These are phyloP conservation scores for Dionaea muscipula DNA, from an alignment of 179 eudicot species.

Conservation along the genomic window DNA sequence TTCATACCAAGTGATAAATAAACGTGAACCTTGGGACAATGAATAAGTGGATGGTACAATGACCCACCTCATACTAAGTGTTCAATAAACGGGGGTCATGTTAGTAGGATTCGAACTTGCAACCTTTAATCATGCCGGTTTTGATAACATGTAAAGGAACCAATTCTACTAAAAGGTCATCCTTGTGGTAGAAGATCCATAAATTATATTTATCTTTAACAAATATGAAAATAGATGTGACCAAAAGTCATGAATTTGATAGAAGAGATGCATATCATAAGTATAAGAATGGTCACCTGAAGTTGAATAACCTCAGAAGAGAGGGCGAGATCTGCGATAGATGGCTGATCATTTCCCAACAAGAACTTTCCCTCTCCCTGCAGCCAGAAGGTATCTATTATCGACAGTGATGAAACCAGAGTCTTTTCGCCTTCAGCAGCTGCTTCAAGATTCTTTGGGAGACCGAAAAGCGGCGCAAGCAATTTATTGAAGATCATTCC, in stretches of 20 bases:
- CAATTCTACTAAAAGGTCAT: too few relatives aligned
- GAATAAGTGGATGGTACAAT: too few relatives aligned
- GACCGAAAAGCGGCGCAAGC: conserved; percentile 44
- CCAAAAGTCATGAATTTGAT: background rate
- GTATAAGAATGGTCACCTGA: conserved; percentile 20
- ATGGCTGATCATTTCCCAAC: conserved; percentile 53
- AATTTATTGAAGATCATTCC: conserved; percentile 12
- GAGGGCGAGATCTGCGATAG: conserved; percentile 68
- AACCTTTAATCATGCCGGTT: too few relatives aligned
- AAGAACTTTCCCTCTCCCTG: conserved; percentile 16
- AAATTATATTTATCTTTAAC: too few relatives aligned
- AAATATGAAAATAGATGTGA: background rate
- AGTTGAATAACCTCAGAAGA: conserved; percentile 76
- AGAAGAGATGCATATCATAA: background rate
- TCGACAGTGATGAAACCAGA: conserved; percentile 36
- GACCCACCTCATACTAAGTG: too few relatives aligned
- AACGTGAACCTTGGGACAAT: too few relatives aligned
- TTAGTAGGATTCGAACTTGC: too few relatives aligned
- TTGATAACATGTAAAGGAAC: too few relatives aligned
- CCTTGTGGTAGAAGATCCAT: too few relatives aligned
- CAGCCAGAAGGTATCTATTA: conserved; percentile 63
- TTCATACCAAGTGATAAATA: too few relatives aligned
- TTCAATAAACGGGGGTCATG: too few relatives aligned
- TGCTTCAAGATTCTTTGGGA: conserved; percentile 28
- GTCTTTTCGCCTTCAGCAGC: conserved; percentile 48